phyloP scores from a whole-genome alignment of 73 alveolate species.

The Paramecium biaurelia region DNA sequence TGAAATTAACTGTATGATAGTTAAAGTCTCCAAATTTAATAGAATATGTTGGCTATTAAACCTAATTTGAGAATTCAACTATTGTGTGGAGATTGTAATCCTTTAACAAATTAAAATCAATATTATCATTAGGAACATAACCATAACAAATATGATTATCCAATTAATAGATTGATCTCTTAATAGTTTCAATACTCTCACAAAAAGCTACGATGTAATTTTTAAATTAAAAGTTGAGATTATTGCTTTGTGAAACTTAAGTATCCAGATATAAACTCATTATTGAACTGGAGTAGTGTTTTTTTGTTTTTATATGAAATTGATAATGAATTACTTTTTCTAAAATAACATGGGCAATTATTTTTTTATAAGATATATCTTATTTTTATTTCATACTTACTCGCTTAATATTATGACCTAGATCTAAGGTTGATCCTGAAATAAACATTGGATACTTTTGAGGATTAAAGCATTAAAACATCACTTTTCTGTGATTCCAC shows the following conservation, averaged over 20 bases:
- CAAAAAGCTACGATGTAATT: neutral
- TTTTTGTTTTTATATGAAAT: neutral
- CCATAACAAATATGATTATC: conserved; percentile 10
- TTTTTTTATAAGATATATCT: neutral
- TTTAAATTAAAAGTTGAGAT: neutral
- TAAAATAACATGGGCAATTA: neutral
- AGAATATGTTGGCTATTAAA: neutral
- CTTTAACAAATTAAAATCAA: neutral
- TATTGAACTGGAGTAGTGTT: neutral
- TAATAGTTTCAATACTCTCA: neutral
- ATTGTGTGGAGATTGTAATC: neutral
- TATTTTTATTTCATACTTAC: neutral
- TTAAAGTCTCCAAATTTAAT: neutral
- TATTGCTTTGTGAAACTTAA: neutral
- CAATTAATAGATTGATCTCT: neutral
- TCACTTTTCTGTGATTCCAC: neutral
- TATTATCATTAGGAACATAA: neutral
- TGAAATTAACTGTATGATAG: neutral
- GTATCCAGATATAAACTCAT: neutral
- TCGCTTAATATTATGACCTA: neutral
- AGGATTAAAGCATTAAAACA: neutral
- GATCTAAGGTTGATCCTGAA: neutral
- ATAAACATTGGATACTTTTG: neutral
- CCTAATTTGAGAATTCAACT: neutral
- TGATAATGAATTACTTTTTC: neutral